Evolutionary conservation across 208 protist species (phyloP).

Genomic region (Leishmania arabica): DNA sequence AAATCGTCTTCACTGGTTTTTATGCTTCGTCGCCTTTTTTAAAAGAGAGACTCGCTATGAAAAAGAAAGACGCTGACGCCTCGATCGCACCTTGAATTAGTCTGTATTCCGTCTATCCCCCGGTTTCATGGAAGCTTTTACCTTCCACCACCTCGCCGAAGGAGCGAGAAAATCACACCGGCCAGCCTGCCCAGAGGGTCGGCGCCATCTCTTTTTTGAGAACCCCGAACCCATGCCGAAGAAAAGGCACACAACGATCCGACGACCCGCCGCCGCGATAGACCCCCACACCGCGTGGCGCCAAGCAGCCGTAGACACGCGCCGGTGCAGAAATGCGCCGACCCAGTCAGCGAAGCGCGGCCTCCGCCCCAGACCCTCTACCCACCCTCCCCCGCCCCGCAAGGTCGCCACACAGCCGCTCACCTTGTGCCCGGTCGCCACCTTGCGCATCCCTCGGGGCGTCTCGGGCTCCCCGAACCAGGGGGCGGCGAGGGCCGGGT

Average conservation of each 20-base stretch:
- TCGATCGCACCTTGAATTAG: no score
- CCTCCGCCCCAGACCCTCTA: not conserved
- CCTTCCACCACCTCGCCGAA: no score
- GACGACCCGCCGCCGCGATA: no score
- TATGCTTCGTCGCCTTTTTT: no score
- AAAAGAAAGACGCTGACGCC: no score
- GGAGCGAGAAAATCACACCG: rapidly evolving
- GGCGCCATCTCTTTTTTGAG: no score
- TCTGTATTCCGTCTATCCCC: rapidly evolving
- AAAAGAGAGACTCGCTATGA: no score
- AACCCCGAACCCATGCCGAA: no score
- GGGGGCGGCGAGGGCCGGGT: not conserved
- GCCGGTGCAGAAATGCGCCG: not conserved
- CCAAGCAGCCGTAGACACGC: not conserved
- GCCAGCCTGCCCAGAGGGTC: no score
- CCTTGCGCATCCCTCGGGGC: not conserved
- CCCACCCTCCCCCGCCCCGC: not conserved
- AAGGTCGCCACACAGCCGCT: not conserved
- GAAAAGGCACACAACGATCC: not conserved
- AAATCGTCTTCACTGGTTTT: no score
- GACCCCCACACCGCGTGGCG: not conserved
- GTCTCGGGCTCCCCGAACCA: not conserved
- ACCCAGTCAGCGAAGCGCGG: not conserved
- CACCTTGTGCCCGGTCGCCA: not conserved
- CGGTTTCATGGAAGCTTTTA: no score